Conservation (phyloP, 345 rosid genomes). For the Hibiscus tridactylites region DNA sequence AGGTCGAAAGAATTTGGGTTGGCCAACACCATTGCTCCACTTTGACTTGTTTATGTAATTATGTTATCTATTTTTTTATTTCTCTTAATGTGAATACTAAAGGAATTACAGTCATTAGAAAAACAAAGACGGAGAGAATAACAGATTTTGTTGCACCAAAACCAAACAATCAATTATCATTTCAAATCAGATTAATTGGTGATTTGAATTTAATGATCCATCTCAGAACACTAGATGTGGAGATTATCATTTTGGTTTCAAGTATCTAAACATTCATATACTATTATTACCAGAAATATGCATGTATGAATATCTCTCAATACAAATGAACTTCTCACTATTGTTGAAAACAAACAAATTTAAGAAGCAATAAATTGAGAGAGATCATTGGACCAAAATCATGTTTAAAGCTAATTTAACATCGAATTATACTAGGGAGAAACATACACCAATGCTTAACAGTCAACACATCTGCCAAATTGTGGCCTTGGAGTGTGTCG, state of each 20-base stretch:
- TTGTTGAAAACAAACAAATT: neutral
- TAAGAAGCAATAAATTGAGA: slow-evolving; percentile 8
- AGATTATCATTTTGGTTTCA: neutral
- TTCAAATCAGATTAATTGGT: no score
- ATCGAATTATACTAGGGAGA: neutral
- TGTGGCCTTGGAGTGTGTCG: slow-evolving; percentile 62
- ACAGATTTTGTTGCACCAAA: neutral
- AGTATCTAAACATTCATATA: neutral
- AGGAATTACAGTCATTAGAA: neutral
- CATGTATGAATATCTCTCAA: neutral
- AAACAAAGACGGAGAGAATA: neutral
- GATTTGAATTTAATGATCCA: neutral
- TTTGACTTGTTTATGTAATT: neutral
- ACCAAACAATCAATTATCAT: neutral
- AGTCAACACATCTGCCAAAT: slow-evolving; percentile 36
- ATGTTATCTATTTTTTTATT: no score
- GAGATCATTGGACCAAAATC: slow-evolving; percentile 4
- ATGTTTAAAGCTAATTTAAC: neutral
- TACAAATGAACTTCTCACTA: neutral
- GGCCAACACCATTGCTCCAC: neutral
- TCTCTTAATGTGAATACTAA: no score
- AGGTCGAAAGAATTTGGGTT: neutral
- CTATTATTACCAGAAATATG: neutral
- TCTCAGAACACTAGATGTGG: neutral
- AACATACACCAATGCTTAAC: slow-evolving; percentile 10